Evolutionary conservation across 129 eudicot species (phyloP), one percentile per base, ranked within the genome.

Genomic region (Tagetes patula): DNA sequence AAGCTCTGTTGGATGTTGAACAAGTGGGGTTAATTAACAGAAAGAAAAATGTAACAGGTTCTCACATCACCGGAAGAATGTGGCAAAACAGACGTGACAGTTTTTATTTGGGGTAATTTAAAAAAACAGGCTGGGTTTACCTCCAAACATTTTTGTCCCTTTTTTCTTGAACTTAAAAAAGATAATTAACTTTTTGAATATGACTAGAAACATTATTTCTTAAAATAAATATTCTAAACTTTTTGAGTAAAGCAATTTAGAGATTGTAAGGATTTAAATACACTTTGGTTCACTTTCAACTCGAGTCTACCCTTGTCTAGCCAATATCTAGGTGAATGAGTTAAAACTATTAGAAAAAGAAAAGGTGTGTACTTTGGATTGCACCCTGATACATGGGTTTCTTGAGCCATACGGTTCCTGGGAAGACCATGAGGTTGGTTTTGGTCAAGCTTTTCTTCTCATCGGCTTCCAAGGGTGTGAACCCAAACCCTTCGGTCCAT

Each of bases 401-500:
- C 78, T 80, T 94, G 82, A 94, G 82, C 99, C 96, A 88, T 32
- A 90, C 85, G 3, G 97, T 80, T 69, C 97, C 96, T 6, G 99
- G 97, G 76, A 94, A 88, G 41, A 94, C 96, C 99, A 94, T 90
- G 64, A 94, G 80, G 86, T 85, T 94, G 76, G 85, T 84, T 56
- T 84, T 81, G 47, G 81, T 87, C 61, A 94, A 74, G 60, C 75
- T 72, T 72, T 67, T 81, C 81, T 80, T 86, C 83, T 94, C 99
- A 32, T 86, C 71, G 61, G 86, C 91, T 76, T 90, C 93, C 83
- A 94, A 71, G 5, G 76, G 87, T 71, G 77, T 65, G 79, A 94
- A 94, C 67, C 99, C 99, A 79, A 94, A 94, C 7, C 99, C 91
- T 4, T 59, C 68, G 8, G 93, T 90, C 97, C 99, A 94, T 64